Conservation (phyloP, 2,329 filamentous ascomycete species). For the Akanthomyces uredinophilus region DNA sequence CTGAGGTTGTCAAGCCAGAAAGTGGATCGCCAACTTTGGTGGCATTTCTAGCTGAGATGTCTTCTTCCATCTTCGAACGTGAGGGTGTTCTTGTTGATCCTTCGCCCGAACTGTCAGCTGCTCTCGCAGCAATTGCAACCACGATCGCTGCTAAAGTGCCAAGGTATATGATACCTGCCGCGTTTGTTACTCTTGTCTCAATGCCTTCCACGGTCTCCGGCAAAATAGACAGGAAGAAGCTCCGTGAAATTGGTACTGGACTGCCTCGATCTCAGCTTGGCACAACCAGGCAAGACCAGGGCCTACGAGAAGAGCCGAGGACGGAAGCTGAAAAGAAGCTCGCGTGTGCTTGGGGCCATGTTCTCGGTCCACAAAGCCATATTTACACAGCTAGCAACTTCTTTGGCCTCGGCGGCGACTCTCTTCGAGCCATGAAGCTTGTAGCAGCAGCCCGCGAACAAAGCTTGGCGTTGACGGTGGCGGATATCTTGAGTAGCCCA, state of each 20-base stretch:
- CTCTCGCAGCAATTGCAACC: slow-evolving; percentile 27
- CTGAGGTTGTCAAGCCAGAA: slow-evolving; percentile 44
- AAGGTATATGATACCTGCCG: slow-evolving; percentile 44
- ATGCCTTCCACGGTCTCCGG: slow-evolving; percentile 45
- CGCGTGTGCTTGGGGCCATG: slow-evolving; percentile 32
- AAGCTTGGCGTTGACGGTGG: slow-evolving; percentile 38
- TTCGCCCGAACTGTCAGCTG: slow-evolving; percentile 28
- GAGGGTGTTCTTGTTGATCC: slow-evolving; percentile 24
- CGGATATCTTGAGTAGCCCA: slow-evolving; percentile 41
- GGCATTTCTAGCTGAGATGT: slow-evolving; percentile 36
- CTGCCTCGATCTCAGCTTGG: slow-evolving; percentile 37
- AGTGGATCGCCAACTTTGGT: slow-evolving; percentile 41
- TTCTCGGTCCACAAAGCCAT: slow-evolving; percentile 31
- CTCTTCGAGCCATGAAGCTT: slow-evolving; percentile 46
- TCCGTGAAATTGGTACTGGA: slow-evolving; percentile 39
- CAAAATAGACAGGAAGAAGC: slow-evolving; percentile 44
- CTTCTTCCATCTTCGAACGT: slow-evolving; percentile 3
- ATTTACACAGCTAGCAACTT: slow-evolving; percentile 39
- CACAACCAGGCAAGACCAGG: slow-evolving; percentile 11
- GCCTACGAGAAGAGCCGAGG: slow-evolving; percentile 30
- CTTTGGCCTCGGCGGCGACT: slow-evolving; percentile 46
- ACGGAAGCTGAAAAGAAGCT: slow-evolving; percentile 35
- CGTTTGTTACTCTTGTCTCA: slow-evolving; percentile 39
- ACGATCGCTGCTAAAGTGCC: slow-evolving; percentile 32
- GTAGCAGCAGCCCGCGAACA: slow-evolving; percentile 38